Conservation (phyloP, 345 rosid species). For the Camelina hispida region DNA sequence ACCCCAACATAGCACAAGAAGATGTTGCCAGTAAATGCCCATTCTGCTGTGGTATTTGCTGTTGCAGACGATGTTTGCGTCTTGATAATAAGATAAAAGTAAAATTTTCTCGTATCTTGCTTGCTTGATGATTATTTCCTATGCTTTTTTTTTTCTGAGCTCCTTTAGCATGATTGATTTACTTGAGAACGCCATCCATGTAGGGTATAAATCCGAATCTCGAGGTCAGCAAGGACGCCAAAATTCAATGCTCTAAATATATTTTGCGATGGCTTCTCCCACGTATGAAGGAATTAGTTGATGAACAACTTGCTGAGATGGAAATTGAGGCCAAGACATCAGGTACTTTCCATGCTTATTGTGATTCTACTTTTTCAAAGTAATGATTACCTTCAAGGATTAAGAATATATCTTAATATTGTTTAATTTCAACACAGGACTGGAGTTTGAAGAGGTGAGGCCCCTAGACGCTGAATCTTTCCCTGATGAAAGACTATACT, state of each 20-base stretch:
- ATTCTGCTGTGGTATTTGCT: slow-evolving; percentile 59
- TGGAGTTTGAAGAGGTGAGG: slow-evolving; percentile 28
- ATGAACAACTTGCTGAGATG: slow-evolving; percentile 57
- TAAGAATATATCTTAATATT: neutral
- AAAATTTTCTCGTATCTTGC: slow-evolving; percentile 18
- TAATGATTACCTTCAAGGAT: neutral
- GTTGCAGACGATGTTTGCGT: slow-evolving; percentile 74
- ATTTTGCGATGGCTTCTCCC: neutral
- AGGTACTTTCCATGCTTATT: slow-evolving; percentile 47
- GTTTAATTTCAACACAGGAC: slow-evolving; percentile 25
- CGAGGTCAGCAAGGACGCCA: neutral
- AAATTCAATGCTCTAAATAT: neutral
- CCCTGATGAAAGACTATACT: slow-evolving; percentile 55
- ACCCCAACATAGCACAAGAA: slow-evolving; percentile 53
- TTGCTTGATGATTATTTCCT: neutral
- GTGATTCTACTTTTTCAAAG: neutral
- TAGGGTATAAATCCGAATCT: neutral
- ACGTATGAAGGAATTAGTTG: slow-evolving; percentile 42
- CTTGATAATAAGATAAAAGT: slow-evolving; percentile 39
- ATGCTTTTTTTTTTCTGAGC: neutral
- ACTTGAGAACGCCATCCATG: neutral
- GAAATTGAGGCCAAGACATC: slow-evolving; percentile 50
- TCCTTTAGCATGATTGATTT: neutral
- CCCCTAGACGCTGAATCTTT: neutral
- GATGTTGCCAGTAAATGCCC: slow-evolving; percentile 56